phyloP scores from a whole-genome alignment of 345 rosid species.

The Pelargonium nanum region DNA sequence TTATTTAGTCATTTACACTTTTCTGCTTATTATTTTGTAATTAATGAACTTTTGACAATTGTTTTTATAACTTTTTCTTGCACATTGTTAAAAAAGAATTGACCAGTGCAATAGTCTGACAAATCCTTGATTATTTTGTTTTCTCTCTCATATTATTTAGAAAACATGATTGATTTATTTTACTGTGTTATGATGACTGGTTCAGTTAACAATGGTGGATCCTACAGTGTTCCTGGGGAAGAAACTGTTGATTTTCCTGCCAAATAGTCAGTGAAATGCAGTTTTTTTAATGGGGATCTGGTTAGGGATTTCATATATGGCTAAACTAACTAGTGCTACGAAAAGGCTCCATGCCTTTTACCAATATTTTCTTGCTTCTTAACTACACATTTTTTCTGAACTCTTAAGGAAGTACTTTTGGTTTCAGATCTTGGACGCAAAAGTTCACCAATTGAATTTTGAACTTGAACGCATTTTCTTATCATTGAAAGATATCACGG shows the following conservation, averaged over 20 bases:
- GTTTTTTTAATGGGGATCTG: background rate
- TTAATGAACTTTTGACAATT: background rate
- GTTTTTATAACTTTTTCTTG: too few species aligned
- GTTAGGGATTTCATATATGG: background rate
- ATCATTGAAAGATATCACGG: constrained; percentile 74
- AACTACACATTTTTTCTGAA: constrained; percentile 1
- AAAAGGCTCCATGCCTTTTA: background rate
- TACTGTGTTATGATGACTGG: background rate
- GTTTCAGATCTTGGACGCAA: constrained; percentile 75
- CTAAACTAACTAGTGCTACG: constrained; percentile 1
- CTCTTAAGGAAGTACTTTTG: constrained; percentile 13
- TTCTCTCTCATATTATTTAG: background rate
- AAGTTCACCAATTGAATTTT: constrained; percentile 84
- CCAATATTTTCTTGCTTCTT: background rate
- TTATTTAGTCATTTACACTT: background rate
- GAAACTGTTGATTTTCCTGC: background rate
- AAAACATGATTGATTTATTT: background rate
- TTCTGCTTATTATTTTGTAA: too few species aligned
- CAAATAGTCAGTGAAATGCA: background rate
- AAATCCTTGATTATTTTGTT: too few species aligned
- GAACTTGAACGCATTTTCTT: constrained; percentile 74
- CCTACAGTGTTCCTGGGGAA: background rate
- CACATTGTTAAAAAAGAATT: too few species aligned
- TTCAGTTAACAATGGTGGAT: background rate
- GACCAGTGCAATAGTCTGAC: too few species aligned